These are phyloP conservation scores for Diaporthe helianthi DNA, from an alignment of 2,329 filamentous ascomycete genomes.

Conservation along the genomic window DNA sequence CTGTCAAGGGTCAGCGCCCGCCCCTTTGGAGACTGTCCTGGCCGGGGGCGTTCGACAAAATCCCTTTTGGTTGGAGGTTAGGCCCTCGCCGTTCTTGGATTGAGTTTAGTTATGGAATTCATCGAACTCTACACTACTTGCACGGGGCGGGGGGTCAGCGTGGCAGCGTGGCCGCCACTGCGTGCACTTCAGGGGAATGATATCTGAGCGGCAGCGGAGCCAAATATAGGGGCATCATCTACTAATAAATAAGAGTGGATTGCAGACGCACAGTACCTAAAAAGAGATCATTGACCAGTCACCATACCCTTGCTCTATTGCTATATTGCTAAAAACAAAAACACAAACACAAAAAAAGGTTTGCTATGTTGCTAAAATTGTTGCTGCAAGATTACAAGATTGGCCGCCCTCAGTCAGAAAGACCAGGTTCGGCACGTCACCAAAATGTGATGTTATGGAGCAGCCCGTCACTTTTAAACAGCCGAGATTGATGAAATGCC, in stretches of 20 bases:
- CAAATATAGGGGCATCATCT: slow-evolving; percentile 25
- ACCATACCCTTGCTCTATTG: slow-evolving; percentile 2
- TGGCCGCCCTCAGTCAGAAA: background rate
- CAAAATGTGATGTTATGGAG: background rate
- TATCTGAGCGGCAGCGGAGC: slow-evolving; percentile 17
- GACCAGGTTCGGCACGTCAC: background rate
- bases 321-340: background rate
- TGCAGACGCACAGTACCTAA: background rate
- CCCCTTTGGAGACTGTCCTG: background rate
- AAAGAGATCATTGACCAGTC: slow-evolving; percentile 1
- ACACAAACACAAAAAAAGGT: too few relatives aligned
- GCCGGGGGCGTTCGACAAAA: background rate
- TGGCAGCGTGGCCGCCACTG: background rate
- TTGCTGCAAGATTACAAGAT: slow-evolving; percentile 2
- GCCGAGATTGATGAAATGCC: background rate
- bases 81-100: background rate
- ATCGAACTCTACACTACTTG: background rate
- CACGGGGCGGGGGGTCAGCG: too few relatives aligned
- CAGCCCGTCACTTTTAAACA: too few relatives aligned
- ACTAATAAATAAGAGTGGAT: slow-evolving; percentile 18
- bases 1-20: too few relatives aligned
- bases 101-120: background rate
- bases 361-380: background rate
- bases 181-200: slow-evolving; percentile 22
- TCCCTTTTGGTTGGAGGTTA: background rate